Evolutionary conservation across 257 asterid genomes (phyloP), one percentile per base, ranked within the genome.

Genomic region (Sherardia arvensis): DNA sequence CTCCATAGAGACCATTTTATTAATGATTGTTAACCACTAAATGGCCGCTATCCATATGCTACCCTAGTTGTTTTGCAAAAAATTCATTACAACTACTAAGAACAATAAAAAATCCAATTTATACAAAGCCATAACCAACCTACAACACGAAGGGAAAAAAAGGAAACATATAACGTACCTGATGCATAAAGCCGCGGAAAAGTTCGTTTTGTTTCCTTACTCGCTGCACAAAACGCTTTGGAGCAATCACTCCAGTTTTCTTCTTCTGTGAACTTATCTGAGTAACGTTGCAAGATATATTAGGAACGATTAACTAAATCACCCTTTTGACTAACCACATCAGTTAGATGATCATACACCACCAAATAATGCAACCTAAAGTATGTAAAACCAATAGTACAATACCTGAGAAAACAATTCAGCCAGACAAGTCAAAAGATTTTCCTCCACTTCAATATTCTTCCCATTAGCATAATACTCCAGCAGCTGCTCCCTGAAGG

Each of bases 241-340:
- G 95, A 72, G 93, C 93, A 57, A 86, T 74, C 18, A 86, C 91
- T 48, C 95, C 96, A 7, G 95, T 89, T 79, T 83, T 86, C 79
- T 89, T 89, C 93, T 86, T 89, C 78, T 89, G 96, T 8, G 85
- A 79, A 69, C 84, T 84, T 73, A 86, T 86, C 96, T 86, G 84
- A 68, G 48, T 48, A 64, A 43, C 21, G 58, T 33, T 80, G 53
- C 38, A 72, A 12, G 56, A 57, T 20, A 28, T 17, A 47, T 54
- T 54, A 27, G 64, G 54, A 34, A 17, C 30, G 27, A 8, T 27
- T 43, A 48, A 62, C 18, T 40, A 23, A 4, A 36, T 40, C 33
- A 40, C 25, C 26, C 20, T 49, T 49, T 7, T 15, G 7, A 7
- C 20, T 33, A 1, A 28, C 48, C 7, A n/a, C 20, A n/a, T 40